Evolutionary conservation across 164 flowering plant genomes (phyloP).

Genomic region (Nelumbo lutea): DNA sequence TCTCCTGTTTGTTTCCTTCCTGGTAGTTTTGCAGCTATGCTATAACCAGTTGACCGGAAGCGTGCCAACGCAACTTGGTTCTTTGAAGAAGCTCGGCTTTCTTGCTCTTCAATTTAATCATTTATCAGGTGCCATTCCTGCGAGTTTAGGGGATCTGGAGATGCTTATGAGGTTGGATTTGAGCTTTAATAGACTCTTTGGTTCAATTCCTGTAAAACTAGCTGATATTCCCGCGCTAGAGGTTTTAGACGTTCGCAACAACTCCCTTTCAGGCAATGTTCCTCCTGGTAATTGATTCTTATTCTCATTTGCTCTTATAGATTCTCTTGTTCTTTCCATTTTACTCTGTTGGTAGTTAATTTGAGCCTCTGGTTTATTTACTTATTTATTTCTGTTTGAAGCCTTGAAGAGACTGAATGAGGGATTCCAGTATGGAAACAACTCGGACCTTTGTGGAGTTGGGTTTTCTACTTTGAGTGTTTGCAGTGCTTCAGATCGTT

Average conservation of each 20-base stretch:
- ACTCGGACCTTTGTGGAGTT: constrained; percentile 60
- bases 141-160: constrained; percentile 67
- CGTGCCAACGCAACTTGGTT: constrained; percentile 74
- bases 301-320: not conserved
- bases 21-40: constrained; percentile 86
- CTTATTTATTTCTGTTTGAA: constrained; percentile 16
- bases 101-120: constrained; percentile 69
- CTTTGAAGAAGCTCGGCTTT: constrained; percentile 63
- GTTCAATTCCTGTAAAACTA: constrained; percentile 66
- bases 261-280: constrained; percentile 80
- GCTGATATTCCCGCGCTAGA: constrained; percentile 50
- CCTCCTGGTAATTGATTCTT: constrained; percentile 51
- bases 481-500: constrained; percentile 33
- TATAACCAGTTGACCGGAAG: constrained; percentile 75
- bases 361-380: not conserved
- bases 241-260: constrained; percentile 71
- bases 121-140: constrained; percentile 82
- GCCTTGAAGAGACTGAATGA: constrained; percentile 64
- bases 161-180: constrained; percentile 68
- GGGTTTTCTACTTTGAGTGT: constrained; percentile 44
- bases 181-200: constrained; percentile 76
- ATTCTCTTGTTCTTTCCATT: not conserved
- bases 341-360: not conserved
- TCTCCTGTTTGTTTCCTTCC: constrained; percentile 2
- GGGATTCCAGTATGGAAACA: constrained; percentile 70